Base-by-base conservation (phyloP, 2,329 filamentous ascomycete species). In the Cladosporium sp. region DNA sequence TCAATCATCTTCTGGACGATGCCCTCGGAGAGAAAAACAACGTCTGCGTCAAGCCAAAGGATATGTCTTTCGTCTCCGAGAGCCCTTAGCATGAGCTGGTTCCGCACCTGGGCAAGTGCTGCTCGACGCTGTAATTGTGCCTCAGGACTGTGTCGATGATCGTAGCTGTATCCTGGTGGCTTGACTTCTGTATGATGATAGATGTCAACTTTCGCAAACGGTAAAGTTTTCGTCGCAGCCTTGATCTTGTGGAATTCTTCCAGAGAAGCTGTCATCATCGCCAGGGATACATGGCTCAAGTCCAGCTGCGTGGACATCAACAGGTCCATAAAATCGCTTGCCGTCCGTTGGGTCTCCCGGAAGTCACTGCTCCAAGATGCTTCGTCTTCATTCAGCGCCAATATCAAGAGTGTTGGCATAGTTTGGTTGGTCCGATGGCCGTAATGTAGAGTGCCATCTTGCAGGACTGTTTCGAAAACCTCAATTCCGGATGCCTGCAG, bases 41-140 rank as follows among this genome's bases (percentile, higher is more conserved):
- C 59, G 51, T 69, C 67, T n/a, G 66, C 62, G 45, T 69, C 67
- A 7, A 69, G 43, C 67, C 67, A 69, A 20, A 69, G 41, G 18
- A 69, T 53, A 47, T 68, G 66, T 39, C 58, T 35, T 51, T 68
- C 65, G 27, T 66, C 64, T 22, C 57, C 52, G 30, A 68, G 47
- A 3, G 55, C 56, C 18, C 60, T 57, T 19, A 62, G 51, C 62
- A 67, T 67, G 3, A 69, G 60, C 47, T 66, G 63, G 47, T 69
- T 69, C 7, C 67, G 61, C 29, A 66, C 48, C 22, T 50, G 53
- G 2, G 66, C 64, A 13, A 68, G 59, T 11, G 55, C 49, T 1
- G 56, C 55, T 7, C 64, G 58, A 3, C 64, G 62, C 30, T 59
- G 41, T 6, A 54, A 36, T 27, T 57, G 55, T 8, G 53, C 49